Evolutionary conservation across 371 early-diverging fungal genomes (phyloP).

Genomic region (Scutellospora calospora): DNA sequence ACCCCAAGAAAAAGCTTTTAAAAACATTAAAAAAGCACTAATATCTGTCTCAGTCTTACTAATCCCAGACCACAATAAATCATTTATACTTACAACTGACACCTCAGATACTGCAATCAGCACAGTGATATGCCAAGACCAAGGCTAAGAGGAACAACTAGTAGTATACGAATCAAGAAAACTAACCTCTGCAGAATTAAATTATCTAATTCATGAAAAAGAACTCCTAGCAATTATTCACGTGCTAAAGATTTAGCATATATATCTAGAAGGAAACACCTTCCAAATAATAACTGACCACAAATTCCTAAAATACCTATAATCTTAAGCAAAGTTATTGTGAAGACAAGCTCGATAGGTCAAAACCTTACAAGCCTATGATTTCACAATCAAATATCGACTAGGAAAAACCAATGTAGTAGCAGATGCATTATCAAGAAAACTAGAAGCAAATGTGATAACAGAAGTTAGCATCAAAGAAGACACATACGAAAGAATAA

Average conservation of each 20-base stretch:
- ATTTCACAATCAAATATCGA: not conserved
- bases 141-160: slow-evolving; percentile 35
- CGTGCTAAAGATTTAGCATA: slow-evolving; percentile 49
- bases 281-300: not conserved
- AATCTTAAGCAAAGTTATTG: not conserved
- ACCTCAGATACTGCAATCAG: slow-evolving; percentile 60
- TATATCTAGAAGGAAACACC: slow-evolving; percentile 48
- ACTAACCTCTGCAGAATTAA: not conserved
- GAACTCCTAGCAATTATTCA: slow-evolving; percentile 53
- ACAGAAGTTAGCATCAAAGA: too few species aligned
- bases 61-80: slow-evolving; percentile 48
- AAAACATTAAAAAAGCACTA: slow-evolving; percentile 52
- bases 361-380: not conserved
- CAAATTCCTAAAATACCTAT: not conserved
- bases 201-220: slow-evolving; percentile 45
- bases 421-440: not conserved
- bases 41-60: slow-evolving; percentile 48
- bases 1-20: too few species aligned
- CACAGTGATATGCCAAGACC: slow-evolving; percentile 55
- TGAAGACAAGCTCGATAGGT: not conserved
- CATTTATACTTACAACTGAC: slow-evolving; percentile 58
- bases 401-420: not conserved
- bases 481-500: too few species aligned
- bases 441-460: not conserved
- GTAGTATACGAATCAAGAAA: slow-evolving; percentile 33